A percentile compares a stretch with the other conserved stretches of the same genome.
Evolutionary conservation across 2,329 filamentous ascomycete genomes (phyloP).

Genomic region (Lecanicillium sp.): DNA sequence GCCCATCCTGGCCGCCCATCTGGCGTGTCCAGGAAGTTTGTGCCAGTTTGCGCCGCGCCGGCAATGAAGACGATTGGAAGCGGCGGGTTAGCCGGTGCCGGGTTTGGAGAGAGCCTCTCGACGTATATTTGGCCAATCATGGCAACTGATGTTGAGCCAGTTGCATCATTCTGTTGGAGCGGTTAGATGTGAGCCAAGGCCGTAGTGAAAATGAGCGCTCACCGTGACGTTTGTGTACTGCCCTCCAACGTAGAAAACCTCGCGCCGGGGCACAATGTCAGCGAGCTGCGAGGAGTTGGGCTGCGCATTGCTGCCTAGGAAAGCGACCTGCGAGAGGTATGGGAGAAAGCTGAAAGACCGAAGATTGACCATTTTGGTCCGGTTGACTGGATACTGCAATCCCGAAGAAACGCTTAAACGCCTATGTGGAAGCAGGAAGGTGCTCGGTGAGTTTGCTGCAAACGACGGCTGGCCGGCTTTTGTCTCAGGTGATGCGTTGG

Average conservation of each 20-base stretch:
- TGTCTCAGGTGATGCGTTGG: too few species aligned
- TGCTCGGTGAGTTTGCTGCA: too few species aligned
- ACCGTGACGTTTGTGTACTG: slow-evolving; percentile 19
- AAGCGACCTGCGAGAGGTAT: slow-evolving; percentile 16
- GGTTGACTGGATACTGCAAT: too few species aligned
- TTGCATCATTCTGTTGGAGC: slow-evolving; percentile 14
- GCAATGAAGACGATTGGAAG: slow-evolving; percentile 28
- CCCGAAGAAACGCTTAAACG: too few species aligned
- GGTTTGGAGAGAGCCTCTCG: slow-evolving; percentile 26
- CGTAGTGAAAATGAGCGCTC: slow-evolving; percentile 4
- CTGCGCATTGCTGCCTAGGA: slow-evolving; percentile 14
- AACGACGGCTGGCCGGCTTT: too few species aligned
- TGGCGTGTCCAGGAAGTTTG: slow-evolving; percentile 33
- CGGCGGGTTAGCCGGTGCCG: slow-evolving; percentile 16
- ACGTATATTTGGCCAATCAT: slow-evolving; percentile 26
- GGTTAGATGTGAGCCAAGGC: slow-evolving; percentile 9
- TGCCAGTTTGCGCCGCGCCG: slow-evolving; percentile 25
- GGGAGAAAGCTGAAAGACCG: slow-evolving; percentile 13
- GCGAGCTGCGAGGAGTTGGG: slow-evolving; percentile 12
- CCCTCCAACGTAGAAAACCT: slow-evolving; percentile 27
- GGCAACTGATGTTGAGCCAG: slow-evolving; percentile 16
- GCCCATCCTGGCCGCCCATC: slow-evolving; percentile 36
- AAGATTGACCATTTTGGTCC: slow-evolving; percentile 14
- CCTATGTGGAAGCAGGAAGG: too few species aligned
- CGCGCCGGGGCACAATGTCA: slow-evolving; percentile 19